Base-by-base conservation (phyloP, 495 filamentous ascomycete species). In the Ramalina intermedia region DNA sequence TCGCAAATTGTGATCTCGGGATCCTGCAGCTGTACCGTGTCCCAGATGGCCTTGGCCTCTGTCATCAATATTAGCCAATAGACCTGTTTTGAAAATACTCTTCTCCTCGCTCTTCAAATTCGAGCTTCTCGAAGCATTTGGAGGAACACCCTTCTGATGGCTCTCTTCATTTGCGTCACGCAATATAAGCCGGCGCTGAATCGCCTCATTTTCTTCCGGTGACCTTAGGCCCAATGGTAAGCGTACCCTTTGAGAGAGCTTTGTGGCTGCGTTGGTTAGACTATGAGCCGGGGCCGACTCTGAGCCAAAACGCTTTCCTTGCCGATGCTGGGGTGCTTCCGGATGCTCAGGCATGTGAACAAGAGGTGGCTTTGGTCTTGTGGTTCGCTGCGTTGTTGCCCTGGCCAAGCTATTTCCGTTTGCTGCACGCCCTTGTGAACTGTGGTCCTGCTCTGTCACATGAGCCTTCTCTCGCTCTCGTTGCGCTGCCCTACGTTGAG, bases 281-380 rank as follows among this genome's bases (percentile, higher is more conserved):
- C 55, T 68, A 58, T 33, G 83, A 2, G 58, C 51, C 2, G 54
- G 58, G 5, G 59, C 74, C 1, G 73, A 65, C 1, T 82, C 76
- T 1, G 81, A 74, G 6, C 66, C 66, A 37, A 86, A 74, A 8
- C 81, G 84, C 51, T 75, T 78, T 12, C 87, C 87, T 45, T 78
- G 80, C 33, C 74, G 70, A 57, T 81, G 77, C 55, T 93, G 87
- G 4, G 82, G 85, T 17, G 85, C 71, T 50, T 87, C 84, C 40
- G 73, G 70, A 58, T 83, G 86, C n/a, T 71, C 66, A 0, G 86
- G 82, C 0, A 79, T 85, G 17, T 91, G 71, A 55, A 88, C 84
- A 12, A 95, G 68, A 0, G 94, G 70, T 1, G 88, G 82, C 56
- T 75, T 80, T 11, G 69, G 70, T 49, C 58, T 66, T 35, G 61